phyloP scores from a whole-genome alignment of 805 yeast species.

The Vanderwaltozyma yarrowii region DNA sequence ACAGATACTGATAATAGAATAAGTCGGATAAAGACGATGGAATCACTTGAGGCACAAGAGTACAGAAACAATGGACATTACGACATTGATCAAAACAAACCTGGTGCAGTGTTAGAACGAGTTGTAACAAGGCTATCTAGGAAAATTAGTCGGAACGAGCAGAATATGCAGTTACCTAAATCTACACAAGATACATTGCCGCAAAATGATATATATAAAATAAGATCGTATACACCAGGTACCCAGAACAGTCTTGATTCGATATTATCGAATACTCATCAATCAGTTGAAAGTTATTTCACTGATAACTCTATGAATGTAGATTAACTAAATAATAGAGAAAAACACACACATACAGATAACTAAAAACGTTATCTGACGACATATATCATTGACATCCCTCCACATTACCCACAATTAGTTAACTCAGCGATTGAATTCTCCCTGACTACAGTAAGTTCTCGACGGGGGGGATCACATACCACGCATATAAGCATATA shows the following conservation, averaged over 20 bases:
- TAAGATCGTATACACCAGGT: constrained; percentile 1
- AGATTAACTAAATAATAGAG: neutral
- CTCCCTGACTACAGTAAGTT: too few species aligned
- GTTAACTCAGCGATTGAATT: too few species aligned
- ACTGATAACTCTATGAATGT: neutral
- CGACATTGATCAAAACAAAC: constrained; percentile 27
- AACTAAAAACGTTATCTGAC: neutral
- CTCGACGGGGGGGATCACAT: too few species aligned
- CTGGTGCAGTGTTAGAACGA: constrained; percentile 29
- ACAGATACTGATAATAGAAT: neutral
- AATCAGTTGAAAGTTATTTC: neutral
- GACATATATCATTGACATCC: too few species aligned
- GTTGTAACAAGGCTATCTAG: constrained; percentile 20
- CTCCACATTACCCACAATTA: too few species aligned
- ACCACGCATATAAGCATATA: too few species aligned
- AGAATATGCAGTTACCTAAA: constrained; percentile 8
- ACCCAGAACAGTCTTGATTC: constrained; percentile 1
- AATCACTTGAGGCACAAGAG: constrained; percentile 22
- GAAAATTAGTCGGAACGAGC: constrained; percentile 3
- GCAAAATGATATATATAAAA: constrained; percentile 5
- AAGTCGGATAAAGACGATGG: constrained; percentile 11
- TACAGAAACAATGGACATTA: constrained; percentile 20
- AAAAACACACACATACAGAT: neutral
- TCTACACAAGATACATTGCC: constrained; percentile 23
- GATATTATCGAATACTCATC: neutral